These are phyloP conservation scores for Pleurozium schreberi DNA, from an alignment of 225 moss, liverwort and hornwort genomes.

Conservation along the genomic window DNA sequence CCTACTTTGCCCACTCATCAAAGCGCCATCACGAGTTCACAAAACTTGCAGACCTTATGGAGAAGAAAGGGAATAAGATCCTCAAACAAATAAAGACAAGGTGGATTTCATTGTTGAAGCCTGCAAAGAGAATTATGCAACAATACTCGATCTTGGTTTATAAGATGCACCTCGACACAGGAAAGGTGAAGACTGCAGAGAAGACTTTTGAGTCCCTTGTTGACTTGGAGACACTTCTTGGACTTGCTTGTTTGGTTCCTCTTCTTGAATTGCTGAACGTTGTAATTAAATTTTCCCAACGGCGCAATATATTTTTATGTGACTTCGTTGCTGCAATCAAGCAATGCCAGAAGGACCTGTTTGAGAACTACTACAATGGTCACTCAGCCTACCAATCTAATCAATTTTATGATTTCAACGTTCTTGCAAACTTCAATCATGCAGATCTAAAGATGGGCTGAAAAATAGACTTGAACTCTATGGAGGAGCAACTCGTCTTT, in stretches of 20 bases:
- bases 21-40: background rate
- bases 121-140: background rate
- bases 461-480: background rate
- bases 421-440: background rate
- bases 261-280: no score
- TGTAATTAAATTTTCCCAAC: background rate
- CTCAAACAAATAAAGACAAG: background rate
- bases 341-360: background rate
- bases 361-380: background rate
- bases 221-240: no score
- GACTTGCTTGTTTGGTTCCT: no score
- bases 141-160: background rate
- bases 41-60: background rate
- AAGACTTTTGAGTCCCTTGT: no score
- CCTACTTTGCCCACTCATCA: background rate
- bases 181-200: rapidly evolving
- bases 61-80: background rate
- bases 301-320: rapidly evolving
- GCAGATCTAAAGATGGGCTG: background rate
- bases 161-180: background rate
- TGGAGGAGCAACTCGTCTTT: rapidly evolving
- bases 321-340: background rate
- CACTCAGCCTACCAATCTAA: rapidly evolving
- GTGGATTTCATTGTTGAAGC: background rate
- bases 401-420: background rate